Evolutionary conservation across 345 rosid species (phyloP).

Genomic region (Citrus sp.): DNA sequence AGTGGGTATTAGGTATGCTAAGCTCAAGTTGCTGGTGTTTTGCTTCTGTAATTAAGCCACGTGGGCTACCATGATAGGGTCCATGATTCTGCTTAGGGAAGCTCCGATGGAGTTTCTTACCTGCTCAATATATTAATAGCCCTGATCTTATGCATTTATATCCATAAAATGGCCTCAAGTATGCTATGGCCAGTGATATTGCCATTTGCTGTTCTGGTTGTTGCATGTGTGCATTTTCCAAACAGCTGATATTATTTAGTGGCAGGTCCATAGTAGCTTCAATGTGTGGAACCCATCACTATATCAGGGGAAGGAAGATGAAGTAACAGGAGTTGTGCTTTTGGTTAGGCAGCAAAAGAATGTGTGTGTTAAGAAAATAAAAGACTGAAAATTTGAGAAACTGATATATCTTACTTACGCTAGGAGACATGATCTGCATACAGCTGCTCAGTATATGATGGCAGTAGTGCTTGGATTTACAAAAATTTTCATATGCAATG

Average conservation of each 20-base stretch:
- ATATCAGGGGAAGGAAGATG: background rate
- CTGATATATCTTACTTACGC: background rate
- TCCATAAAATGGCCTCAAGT: background rate
- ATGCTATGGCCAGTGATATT: background rate
- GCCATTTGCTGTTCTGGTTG: background rate
- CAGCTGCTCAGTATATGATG: background rate
- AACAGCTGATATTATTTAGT: background rate
- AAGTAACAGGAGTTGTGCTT: background rate
- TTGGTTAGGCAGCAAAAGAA: background rate
- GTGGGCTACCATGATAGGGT: background rate
- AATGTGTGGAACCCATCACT: background rate
- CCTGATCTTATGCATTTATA: background rate
- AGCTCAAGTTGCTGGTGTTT: background rate
- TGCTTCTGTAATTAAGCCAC: constrained; percentile 5
- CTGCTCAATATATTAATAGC: background rate
- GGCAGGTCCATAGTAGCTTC: background rate
- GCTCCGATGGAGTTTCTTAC: constrained; percentile 6
- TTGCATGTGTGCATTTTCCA: background rate
- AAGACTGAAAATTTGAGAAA: background rate
- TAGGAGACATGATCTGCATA: background rate
- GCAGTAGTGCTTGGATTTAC: background rate
- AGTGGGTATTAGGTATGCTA: constrained; percentile 29
- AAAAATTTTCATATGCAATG: background rate
- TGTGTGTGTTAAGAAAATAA: too few species aligned
- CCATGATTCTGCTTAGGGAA: constrained; percentile 7